Evolutionary conservation across 805 yeast species (phyloP), one percentile per base, ranked within the genome.

Genomic region (Starmerella apis): DNA sequence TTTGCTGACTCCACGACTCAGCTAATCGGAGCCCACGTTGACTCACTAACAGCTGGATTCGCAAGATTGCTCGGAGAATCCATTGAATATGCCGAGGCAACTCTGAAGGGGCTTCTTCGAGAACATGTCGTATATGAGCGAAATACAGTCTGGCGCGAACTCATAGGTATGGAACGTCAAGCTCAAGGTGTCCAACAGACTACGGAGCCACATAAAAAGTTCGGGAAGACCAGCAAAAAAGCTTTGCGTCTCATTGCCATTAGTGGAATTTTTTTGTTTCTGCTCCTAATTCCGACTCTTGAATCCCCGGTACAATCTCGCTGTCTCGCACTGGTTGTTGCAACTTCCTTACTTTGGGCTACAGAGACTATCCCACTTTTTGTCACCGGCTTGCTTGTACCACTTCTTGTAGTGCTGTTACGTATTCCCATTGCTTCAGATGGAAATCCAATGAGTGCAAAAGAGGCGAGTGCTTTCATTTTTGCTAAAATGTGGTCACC

Each of bases 101-200:
- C 60, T 33, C 65, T 79, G 38, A 67, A 73, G 48, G 61, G 76
- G 52, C 75, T 78, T 68, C 68, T 90, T 56, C 74, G 96, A 56
- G 98, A 90, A 60, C 94, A 90, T 65, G 84, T 90, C 31, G 95
- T 88, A 18, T 90, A 96, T 94, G 97, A 90, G 68, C 76, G 98
- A 65, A 87, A 87, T 64, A 90, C 96, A 0, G 96, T 90, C 25
- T 90, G 98, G 98, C 81, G 92, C 63, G 96, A 90, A 65, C 81
- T 90, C 82, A 82, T 90, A 63, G 90, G 92, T 20, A 67, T 88
- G 59, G 96, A 88, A 64, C 76, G 95, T 58, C 84, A 84, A 60
- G 39, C 51, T 16, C 52, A 47, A 36, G 56, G 51, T 28, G 51
- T 48, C 5, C 43, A 38, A 16, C 51, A 44, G 38, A 38, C 32